Percentiles rank a stretch among this genome's conserved stretches.
These are phyloP conservation scores for Phlegmacium glaucopus DNA, from an alignment of 768 basidiomycete species.

Conservation along the genomic window DNA sequence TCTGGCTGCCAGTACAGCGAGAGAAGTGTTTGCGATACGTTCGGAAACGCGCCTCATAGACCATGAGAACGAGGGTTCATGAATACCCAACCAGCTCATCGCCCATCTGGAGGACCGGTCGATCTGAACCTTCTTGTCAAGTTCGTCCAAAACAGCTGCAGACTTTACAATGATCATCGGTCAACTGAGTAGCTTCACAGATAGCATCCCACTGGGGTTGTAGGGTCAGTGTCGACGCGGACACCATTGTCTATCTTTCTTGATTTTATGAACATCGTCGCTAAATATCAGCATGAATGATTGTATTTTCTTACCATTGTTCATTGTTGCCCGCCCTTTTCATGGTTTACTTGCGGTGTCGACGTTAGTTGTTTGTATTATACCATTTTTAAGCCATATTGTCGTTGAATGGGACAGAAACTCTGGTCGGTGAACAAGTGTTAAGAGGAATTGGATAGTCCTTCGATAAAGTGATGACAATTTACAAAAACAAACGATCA, in stretches of 20 bases:
- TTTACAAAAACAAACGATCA: no score
- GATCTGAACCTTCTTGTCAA: slow-evolving; percentile 47
- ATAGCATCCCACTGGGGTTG: slow-evolving; percentile 32
- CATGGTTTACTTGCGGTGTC: no score
- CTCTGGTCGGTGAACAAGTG: no score
- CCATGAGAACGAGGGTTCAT: slow-evolving; percentile 43
- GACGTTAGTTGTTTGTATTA: no score
- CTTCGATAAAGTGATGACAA: no score
- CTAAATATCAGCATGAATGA: no score
- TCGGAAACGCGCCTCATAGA: slow-evolving; percentile 41
- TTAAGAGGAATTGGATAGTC: no score
- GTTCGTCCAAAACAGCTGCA: slow-evolving; percentile 36
- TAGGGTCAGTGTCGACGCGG: neutral
- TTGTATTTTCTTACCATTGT: no score
- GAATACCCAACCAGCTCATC: slow-evolving; percentile 47
- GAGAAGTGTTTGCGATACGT: slow-evolving; percentile 42
- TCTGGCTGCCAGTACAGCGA: slow-evolving; percentile 34
- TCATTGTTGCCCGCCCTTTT: no score
- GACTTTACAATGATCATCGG: slow-evolving; percentile 49
- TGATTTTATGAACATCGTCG: no score
- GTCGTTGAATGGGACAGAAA: no score
- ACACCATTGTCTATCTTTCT: neutral
- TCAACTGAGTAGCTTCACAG: slow-evolving; percentile 39
- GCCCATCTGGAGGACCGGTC: slow-evolving; percentile 47
- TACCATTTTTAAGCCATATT: no score